These are phyloP conservation scores for Monosporozyma aquatica DNA, from an alignment of 805 yeast species.

Conservation along the genomic window DNA sequence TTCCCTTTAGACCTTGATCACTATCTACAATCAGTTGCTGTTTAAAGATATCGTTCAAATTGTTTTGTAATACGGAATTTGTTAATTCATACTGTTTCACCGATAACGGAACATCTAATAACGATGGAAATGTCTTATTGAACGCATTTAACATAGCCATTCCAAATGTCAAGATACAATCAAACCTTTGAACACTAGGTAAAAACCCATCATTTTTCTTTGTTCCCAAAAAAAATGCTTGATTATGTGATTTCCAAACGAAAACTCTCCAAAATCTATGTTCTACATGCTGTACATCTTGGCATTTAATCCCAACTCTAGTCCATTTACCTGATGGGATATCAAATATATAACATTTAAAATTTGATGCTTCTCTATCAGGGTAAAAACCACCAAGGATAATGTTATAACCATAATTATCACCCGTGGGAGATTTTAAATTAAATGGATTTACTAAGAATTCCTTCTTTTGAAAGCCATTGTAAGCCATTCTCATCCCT, in stretches of 20 bases:
- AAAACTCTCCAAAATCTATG: conserved; percentile 60
- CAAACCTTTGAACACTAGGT: conserved; percentile 36
- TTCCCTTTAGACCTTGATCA: background rate
- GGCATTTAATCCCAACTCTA: conserved; percentile 42
- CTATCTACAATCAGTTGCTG: conserved; percentile 5
- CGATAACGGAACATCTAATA: background rate
- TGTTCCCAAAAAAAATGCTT: conserved; percentile 51
- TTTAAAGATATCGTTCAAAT: conserved; percentile 4
- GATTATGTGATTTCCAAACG: conserved; percentile 73
- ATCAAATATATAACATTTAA: conserved; percentile 26
- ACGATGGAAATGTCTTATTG: conserved; percentile 12
- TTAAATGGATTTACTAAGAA: conserved; percentile 21
- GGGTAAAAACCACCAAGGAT: conserved; percentile 54
- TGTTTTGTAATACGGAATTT: background rate
- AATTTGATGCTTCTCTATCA: conserved; percentile 27
- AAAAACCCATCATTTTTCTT: conserved; percentile 17
- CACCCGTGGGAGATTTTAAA: conserved; percentile 50
- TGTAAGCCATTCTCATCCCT: conserved; percentile 27
- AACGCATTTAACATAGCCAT: conserved; percentile 45
- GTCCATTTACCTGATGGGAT: conserved; percentile 45
- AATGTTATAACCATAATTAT: conserved; percentile 56
- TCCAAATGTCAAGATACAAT: conserved; percentile 40
- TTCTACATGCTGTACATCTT: conserved; percentile 43
- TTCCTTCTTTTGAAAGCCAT: conserved; percentile 13
- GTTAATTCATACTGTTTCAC: background rate